Evolutionary conservation across 352 stramenopile genomes (phyloP).

Genomic region (Globisporangium apiculatum): DNA sequence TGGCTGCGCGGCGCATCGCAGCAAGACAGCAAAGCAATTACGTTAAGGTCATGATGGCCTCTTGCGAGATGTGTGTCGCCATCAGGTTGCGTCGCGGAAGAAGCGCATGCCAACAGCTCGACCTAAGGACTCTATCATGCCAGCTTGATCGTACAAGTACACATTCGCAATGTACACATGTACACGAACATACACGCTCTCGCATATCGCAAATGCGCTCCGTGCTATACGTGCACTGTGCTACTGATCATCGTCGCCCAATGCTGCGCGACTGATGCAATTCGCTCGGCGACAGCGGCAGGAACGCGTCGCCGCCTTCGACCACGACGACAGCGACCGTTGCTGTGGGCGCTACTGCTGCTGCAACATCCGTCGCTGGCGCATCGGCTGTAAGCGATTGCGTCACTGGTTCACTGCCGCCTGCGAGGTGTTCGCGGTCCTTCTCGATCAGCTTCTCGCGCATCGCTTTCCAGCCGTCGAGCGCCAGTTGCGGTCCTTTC

Average conservation of each 20-base stretch:
- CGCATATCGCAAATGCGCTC: too few relatives aligned
- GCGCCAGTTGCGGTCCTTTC: constrained; percentile 28
- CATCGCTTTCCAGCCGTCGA: constrained; percentile 44
- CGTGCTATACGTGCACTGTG: too few relatives aligned
- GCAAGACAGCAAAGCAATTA: too few relatives aligned
- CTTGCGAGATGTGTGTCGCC: too few relatives aligned
- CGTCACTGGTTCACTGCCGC: neutral
- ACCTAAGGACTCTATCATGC: too few relatives aligned
- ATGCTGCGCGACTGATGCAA: constrained; percentile 3
- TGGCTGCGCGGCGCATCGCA: too few relatives aligned
- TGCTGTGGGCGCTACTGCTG: neutral
- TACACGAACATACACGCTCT: neutral
- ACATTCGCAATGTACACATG: neutral
- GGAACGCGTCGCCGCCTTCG: constrained; percentile 15
- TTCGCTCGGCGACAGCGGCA: constrained; percentile 14
- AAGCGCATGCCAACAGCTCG: too few relatives aligned
- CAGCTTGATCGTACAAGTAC: too few relatives aligned
- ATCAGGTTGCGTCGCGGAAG: too few relatives aligned
- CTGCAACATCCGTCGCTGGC: neutral
- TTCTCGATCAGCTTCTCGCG: constrained; percentile 42
- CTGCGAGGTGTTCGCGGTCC: constrained; percentile 20
- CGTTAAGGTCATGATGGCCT: too few relatives aligned
- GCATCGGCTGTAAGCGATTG: neutral
- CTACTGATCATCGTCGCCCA: neutral
- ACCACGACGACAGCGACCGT: constrained; percentile 7